phyloP scores from a whole-genome alignment of 345 rosid species.

The Ricinus communis region DNA sequence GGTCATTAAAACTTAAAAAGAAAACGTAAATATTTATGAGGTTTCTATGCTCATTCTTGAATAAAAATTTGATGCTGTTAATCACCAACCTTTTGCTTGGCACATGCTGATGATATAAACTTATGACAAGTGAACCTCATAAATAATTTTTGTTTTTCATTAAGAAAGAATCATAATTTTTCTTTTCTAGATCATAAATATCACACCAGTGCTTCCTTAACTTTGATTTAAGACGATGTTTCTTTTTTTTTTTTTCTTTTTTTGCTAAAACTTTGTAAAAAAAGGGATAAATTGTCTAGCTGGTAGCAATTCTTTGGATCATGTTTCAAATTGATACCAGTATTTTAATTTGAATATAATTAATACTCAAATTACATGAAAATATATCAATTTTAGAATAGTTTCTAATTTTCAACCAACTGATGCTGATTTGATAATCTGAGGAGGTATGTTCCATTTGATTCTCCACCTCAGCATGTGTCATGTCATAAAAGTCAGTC shows the following conservation, averaged over 20 bases:
- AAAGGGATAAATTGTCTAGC: no score
- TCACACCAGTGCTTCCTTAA: not conserved
- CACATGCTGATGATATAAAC: not conserved
- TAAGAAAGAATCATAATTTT: not conserved
- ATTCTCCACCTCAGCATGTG: no score
- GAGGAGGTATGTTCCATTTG: no score
- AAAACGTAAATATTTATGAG: not conserved
- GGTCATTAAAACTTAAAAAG: not conserved
- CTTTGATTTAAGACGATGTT: not conserved
- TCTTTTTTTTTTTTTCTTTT: not conserved
- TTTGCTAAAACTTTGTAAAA: not conserved
- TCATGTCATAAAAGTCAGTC: no score
- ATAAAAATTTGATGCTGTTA: not conserved
- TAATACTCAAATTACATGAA: no score
- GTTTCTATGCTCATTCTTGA: conserved; percentile 1
- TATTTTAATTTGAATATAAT: no score
- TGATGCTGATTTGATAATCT: no score
- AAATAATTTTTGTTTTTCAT: not conserved
- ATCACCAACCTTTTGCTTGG: not conserved
- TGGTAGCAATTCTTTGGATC: no score
- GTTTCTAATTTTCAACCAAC: no score
- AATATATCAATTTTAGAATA: no score
- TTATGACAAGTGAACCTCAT: not conserved
- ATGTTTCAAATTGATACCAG: no score
- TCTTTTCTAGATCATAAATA: not conserved